phyloP scores from a whole-genome alignment of 2,329 filamentous ascomycete species.

The Pseudogymnoascus sp. region DNA sequence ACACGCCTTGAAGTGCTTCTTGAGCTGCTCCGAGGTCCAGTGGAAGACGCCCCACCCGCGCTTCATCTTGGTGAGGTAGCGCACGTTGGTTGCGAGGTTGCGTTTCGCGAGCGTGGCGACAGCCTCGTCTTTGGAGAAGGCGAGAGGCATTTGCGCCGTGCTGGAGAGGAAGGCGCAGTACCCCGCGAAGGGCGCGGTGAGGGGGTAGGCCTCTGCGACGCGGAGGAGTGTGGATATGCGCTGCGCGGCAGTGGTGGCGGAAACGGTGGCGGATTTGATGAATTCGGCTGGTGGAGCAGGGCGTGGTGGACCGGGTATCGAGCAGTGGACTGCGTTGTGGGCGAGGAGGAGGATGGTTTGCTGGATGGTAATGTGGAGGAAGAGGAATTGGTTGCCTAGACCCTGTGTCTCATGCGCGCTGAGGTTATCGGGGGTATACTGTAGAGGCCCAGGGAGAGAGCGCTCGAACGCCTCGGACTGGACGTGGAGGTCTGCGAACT shows the following conservation, averaged over 20 bases:
- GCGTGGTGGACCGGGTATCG: slow-evolving; percentile 25
- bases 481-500: slow-evolving; percentile 60
- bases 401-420: slow-evolving; percentile 76
- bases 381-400: slow-evolving; percentile 84
- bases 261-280: slow-evolving; percentile 62
- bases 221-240: slow-evolving; percentile 77
- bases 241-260: slow-evolving; percentile 75
- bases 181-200: slow-evolving; percentile 86
- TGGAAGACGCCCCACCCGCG: slow-evolving; percentile 98
- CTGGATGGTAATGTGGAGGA: slow-evolving; percentile 81
- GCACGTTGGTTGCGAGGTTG: slow-evolving; percentile 79
- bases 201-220: slow-evolving; percentile 68
- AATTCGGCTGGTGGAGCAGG: slow-evolving; percentile 52
- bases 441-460: slow-evolving; percentile 60
- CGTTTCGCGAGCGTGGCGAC: slow-evolving; percentile 73
- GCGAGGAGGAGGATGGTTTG: slow-evolving; percentile 88
- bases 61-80: slow-evolving; percentile 90
- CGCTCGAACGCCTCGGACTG: slow-evolving; percentile 63
- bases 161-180: slow-evolving; percentile 92
- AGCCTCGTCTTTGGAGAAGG: slow-evolving; percentile 73
- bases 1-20: slow-evolving; percentile 77
- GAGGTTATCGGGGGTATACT: slow-evolving; percentile 73
- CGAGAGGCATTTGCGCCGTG: slow-evolving; percentile 87
- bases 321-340: slow-evolving; percentile 25
- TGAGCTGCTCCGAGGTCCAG: slow-evolving; percentile 88